phyloP scores from a whole-genome alignment of 1,284 basidiomycete species.

The Apiotrichum domesticum region DNA sequence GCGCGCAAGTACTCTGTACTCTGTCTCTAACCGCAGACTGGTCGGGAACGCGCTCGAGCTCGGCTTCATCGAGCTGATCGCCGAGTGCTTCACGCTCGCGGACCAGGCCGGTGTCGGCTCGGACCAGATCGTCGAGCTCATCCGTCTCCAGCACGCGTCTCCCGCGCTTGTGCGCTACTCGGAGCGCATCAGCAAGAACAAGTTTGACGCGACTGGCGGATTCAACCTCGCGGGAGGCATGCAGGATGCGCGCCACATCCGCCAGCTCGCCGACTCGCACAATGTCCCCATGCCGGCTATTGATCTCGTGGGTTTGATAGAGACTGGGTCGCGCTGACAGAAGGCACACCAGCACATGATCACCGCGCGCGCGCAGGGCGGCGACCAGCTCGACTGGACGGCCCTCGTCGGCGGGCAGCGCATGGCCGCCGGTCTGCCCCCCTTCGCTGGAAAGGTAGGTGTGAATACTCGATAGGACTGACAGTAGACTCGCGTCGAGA shows the following conservation, averaged over 20 bases:
- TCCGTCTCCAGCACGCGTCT: slow-evolving; percentile 52
- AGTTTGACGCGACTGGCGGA: slow-evolving; percentile 70
- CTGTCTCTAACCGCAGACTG: slow-evolving; percentile 23
- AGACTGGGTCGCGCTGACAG: too few species aligned
- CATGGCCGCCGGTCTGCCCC: slow-evolving; percentile 43
- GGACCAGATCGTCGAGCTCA: slow-evolving; percentile 52
- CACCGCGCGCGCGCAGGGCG: slow-evolving; percentile 60
- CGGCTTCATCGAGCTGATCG: slow-evolving; percentile 63
- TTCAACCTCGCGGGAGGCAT: slow-evolving; percentile 85
- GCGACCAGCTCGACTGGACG: slow-evolving; percentile 46
- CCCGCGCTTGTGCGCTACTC: slow-evolving; percentile 28
- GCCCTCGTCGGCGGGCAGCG: slow-evolving; percentile 46
- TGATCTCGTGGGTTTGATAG: slow-evolving; percentile 51
- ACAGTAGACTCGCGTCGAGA: slow-evolving; percentile 11
- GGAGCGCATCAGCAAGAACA: slow-evolving; percentile 47
- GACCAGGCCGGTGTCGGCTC: slow-evolving; percentile 76
- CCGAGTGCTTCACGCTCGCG: slow-evolving; percentile 73
- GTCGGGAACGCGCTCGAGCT: slow-evolving; percentile 44
- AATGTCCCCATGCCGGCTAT: slow-evolving; percentile 75
- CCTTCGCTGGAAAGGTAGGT: slow-evolving; percentile 43
- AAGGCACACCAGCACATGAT: slow-evolving; percentile 63
- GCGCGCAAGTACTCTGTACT: too few species aligned
- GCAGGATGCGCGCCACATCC: slow-evolving; percentile 62
- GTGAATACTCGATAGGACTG: background rate
- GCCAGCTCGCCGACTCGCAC: slow-evolving; percentile 52